Base-by-base conservation (phyloP, 176 grass and related monocot species). In the Lolium perenne region DNA sequence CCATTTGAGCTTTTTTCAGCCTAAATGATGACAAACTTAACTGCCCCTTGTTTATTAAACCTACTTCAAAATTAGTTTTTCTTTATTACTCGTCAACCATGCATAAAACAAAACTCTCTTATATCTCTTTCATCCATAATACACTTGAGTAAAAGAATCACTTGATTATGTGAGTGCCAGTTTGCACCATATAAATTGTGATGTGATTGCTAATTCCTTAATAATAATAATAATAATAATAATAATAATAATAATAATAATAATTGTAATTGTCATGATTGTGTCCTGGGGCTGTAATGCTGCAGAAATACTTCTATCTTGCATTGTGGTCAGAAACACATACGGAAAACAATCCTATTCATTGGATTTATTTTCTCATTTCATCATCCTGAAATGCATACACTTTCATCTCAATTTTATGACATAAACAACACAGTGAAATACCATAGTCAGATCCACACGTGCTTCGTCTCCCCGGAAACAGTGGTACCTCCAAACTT, bases 81-180 rank as follows among this genome's bases (percentile, higher is more conserved):
- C 53, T 73, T 73, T 21, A 61, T 21, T 45, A 75, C 82, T 38
- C 23, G 63, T 64, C 48, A 45, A 63, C 23, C 32, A 35, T 35
- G 32, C 71, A 84, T 76, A 84, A 48, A 74, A 63, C 56, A 23
- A 16, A 84, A 84, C 17, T 58, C 41, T 10, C 15, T 35, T 35
- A 35, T 35, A 35, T 35, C 32, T 35, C 32, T 35, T 35, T 35
- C 32, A 35, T 35, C 32, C 32, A 35, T 35, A 35, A 35, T 35
- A 35, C 32, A 35, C 32, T 35, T 35, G 32, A 35, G 32, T 35
- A 35, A 35, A 35, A 35, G 32, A 35, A 35, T 35, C 32, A 35
- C 32, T 35, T 35, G 32, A 35, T 35, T 35, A 35, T 35, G 32
- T 35, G 32, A 35, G 32, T 35, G 32, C 32, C 32, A 35, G 32